Conservation (phyloP, 2,329 filamentous ascomycete genomes). For the Cercospora zeina region DNA sequence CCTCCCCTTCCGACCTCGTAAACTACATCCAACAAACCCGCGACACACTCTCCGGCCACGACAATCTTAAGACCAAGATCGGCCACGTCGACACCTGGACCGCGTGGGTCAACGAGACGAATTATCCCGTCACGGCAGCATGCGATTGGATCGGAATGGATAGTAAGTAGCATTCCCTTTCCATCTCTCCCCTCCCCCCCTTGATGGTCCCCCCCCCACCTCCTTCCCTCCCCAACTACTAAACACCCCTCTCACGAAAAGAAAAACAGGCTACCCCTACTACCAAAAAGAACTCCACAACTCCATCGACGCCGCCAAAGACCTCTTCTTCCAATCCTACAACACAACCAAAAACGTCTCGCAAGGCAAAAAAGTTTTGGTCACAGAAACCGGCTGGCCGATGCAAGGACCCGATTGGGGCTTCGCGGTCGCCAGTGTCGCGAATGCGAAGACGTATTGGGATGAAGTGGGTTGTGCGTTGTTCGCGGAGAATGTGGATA, state of each 20-base stretch:
- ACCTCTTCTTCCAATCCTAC: conserved; percentile 68
- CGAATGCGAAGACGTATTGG: conserved; percentile 79
- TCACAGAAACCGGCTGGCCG: conserved; percentile 87
- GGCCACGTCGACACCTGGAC: conserved; percentile 81
- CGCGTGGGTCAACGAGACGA: conserved; percentile 62
- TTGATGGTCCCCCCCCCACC: not conserved
- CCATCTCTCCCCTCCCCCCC: not conserved
- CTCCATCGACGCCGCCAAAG: conserved; percentile 62
- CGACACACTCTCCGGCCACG: conserved; percentile 63
- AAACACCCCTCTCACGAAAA: not conserved
- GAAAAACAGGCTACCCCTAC: conserved; percentile 64
- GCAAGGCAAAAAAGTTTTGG: conserved; percentile 72
- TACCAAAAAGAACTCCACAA: conserved; percentile 71
- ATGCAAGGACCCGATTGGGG: conserved; percentile 65
- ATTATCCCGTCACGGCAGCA: conserved; percentile 66
- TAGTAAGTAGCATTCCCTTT: conserved; percentile 38
- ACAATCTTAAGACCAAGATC: conserved; percentile 56
- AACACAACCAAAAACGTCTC: conserved; percentile 60
- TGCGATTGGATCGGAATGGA: conserved; percentile 81
- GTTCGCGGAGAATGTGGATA: conserved; percentile 56
- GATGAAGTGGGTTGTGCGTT: conserved; percentile 71
- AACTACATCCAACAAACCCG: conserved; percentile 71
- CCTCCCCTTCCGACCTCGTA: conserved; percentile 62
- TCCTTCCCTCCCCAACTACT: not conserved
- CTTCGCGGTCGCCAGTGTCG: conserved; percentile 60